Conservation (phyloP, 2,329 filamentous ascomycete genomes). For the Aspergillus quadrilineatus region DNA sequence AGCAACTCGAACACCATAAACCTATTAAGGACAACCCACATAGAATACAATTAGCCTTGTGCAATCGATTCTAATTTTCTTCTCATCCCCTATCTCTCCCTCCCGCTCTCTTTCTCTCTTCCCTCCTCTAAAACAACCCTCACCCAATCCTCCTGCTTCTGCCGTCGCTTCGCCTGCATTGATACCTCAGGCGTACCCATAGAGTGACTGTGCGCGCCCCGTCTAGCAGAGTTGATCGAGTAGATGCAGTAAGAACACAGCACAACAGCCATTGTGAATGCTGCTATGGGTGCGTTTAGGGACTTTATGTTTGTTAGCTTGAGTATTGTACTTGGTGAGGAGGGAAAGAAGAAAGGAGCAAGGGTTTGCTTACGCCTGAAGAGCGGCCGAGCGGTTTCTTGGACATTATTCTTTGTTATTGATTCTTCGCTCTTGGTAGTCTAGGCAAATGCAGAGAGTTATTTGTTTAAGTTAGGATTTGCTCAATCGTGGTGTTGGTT, state of each 20-base stretch:
- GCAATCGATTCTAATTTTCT: too few relatives aligned
- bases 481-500: background rate
- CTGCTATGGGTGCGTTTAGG: constrained; percentile 61
- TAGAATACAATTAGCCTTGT: background rate
- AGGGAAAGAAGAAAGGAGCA: background rate
- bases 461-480: background rate
- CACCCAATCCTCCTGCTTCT: constrained; percentile 24
- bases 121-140: constrained; percentile 35
- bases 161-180: background rate
- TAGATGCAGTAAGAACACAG: constrained; percentile 63
- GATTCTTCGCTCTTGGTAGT: background rate
- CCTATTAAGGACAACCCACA: background rate
- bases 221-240: constrained; percentile 65
- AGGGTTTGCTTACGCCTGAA: constrained; percentile 21
- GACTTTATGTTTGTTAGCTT: constrained; percentile 39
- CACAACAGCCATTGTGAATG: constrained; percentile 60
- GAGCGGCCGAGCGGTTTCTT: constrained; percentile 22
- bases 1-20: background rate
- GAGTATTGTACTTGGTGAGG: background rate
- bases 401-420: constrained; percentile 13
- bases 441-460: too few relatives aligned
- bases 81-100: constrained; percentile 5
- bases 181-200: background rate
- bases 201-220: constrained; percentile 51
- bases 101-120: constrained; percentile 15